Base-by-base conservation (phyloP, 202 grass and related monocot genomes). In the Cymbopogon flexuosus region DNA sequence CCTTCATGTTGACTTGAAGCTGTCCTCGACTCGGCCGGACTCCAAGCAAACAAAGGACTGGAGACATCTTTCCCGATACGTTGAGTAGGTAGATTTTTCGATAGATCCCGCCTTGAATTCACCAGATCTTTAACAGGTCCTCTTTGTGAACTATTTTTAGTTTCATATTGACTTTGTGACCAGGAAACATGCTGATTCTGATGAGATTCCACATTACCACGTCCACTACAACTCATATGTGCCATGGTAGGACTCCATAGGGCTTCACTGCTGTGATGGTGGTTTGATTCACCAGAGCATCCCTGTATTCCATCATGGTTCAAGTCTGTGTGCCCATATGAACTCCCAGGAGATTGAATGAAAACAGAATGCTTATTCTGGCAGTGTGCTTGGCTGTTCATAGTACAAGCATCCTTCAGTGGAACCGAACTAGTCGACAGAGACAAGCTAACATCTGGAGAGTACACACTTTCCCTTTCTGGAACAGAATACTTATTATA, bases 1-100 rank as follows among this genome's bases (percentile, higher is more conserved):
- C 76, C 72, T 86, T 79, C 83, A 52, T 90, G 54, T 81, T 93
- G 91, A 81, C 70, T 81, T 68, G 85, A 79, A 74, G 87, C 76
- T 22, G 80, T 87, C 79, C 84, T 90, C 36, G 88, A 87, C 43
- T 87, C 84, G 0, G 89, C 71, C 47, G 89, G 73, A 72, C 73
- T 89, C 79, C 70, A 81, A 84, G 87, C 70, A 85, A 82, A 77
- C 41, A 35, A 36, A 69, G 77, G 81, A 76, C 73, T 89, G 27
- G 75, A 49, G 43, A 62, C 68, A 85, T 82, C 82, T 76, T 78
- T 91, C 52, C 60, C 52, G 22, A 68, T 33, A 62, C 75, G 79
- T 61, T 81, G 88, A 23, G 60, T 78, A 39, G 86, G 66, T 76
- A 85, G 31, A 68, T 59, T 78, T 41, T 76, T 77, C 6, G 68